Percentiles rank a stretch among this genome's conserved stretches.
Conservation (phyloP, 345 rosid genomes). For the Crucihimalaya himalaica region DNA sequence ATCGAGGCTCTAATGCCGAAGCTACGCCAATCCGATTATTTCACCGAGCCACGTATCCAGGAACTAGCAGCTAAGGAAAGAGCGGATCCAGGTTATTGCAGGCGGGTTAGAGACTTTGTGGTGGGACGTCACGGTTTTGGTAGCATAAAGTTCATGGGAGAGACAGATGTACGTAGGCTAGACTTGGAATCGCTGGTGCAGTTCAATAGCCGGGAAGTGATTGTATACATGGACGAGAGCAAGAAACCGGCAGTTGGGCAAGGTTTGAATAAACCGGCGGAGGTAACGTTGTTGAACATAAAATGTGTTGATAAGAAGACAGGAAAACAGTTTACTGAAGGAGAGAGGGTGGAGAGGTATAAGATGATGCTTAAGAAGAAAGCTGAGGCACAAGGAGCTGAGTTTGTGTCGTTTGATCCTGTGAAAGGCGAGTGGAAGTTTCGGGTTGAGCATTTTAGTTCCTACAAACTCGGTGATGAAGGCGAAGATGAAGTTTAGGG, state of each 20-base stretch:
- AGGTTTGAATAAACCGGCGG: constrained; percentile 96
- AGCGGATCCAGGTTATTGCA: constrained; percentile 85
- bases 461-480: constrained; percentile 58
- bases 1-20: constrained; percentile 97
- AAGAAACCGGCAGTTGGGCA: constrained; percentile 94
- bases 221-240: constrained; percentile 89
- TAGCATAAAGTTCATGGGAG: constrained; percentile 88
- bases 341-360: constrained; percentile 69
- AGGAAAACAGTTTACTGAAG: constrained; percentile 68
- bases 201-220: constrained; percentile 88
- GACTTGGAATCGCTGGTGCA: constrained; percentile 89
- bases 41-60: constrained; percentile 86
- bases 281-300: constrained; percentile 86
- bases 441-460: constrained; percentile 82
- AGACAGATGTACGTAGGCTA: constrained; percentile 89
- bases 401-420: constrained; percentile 82
- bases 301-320: constrained; percentile 85
- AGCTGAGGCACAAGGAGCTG: constrained; percentile 89
- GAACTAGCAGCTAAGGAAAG: constrained; percentile 97
- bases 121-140: constrained; percentile 91
- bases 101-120: constrained; percentile 77
- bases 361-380: constrained; percentile 84
- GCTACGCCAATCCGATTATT: constrained; percentile 80
- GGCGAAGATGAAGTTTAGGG: constrained; percentile 37
- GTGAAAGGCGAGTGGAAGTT: constrained; percentile 94